phyloP scores from a whole-genome alignment of 352 stramenopile genomes.

The Globisporangium nodosum region DNA sequence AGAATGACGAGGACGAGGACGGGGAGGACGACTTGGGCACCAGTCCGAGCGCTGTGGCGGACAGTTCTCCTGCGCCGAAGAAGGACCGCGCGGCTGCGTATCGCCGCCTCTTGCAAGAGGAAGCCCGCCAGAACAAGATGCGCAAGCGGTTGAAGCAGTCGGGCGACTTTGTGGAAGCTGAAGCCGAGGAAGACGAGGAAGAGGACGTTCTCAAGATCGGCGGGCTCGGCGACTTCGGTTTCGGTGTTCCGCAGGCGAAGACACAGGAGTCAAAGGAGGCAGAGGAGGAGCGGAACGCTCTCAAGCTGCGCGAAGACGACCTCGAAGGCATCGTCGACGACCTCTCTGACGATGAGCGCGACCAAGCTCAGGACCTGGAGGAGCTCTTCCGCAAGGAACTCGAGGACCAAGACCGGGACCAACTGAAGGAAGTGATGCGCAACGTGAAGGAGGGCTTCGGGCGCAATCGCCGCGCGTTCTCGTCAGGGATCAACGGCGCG shows the following conservation, averaged over 20 bases:
- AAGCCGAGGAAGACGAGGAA: conserved; percentile 85
- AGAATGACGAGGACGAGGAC: conserved; percentile 19
- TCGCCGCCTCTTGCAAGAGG: conserved; percentile 53
- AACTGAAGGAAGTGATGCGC: conserved; percentile 82
- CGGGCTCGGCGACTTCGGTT: conserved; percentile 80
- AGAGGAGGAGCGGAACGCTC: conserved; percentile 66
- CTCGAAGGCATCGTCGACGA: conserved; percentile 85
- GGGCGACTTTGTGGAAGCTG: conserved; percentile 67
- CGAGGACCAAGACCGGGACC: conserved; percentile 59
- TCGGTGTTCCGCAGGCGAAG: conserved; percentile 61
- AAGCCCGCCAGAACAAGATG: conserved; percentile 46
- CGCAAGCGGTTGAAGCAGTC: conserved; percentile 52
- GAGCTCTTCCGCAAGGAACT: conserved; percentile 70
- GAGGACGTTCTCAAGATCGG: conserved; percentile 80
- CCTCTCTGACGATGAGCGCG: conserved; percentile 76
- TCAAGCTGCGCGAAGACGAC: conserved; percentile 74
- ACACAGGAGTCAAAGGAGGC: conserved; percentile 72
- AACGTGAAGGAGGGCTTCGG: conserved; percentile 88
- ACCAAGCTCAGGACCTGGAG: conserved; percentile 55
- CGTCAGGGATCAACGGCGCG: conserved; percentile 35
- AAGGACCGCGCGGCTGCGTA: conserved; percentile 69
- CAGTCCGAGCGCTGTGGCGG: neutral
- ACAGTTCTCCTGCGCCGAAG: conserved; percentile 1
- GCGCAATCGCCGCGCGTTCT: conserved; percentile 76
- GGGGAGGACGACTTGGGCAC: conserved; percentile 12